These are phyloP conservation scores for Penicillium egyptiacum DNA, from an alignment of 495 filamentous ascomycete species.

Conservation along the genomic window DNA sequence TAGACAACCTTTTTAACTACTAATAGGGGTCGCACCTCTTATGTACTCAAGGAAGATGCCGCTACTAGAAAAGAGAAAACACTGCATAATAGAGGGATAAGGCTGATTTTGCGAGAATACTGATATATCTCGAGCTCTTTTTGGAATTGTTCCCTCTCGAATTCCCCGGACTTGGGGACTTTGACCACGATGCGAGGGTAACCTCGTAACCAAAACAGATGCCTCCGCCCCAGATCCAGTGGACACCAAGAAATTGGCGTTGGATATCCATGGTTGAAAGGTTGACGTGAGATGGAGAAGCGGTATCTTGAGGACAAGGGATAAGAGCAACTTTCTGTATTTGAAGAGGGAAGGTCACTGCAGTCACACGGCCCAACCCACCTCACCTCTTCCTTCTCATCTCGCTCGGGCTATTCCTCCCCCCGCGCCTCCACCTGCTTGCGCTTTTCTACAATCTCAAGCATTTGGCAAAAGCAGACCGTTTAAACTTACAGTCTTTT, in stretches of 20 bases:
- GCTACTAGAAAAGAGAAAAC: conserved; percentile 20
- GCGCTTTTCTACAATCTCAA: too few species aligned
- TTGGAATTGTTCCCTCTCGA: conserved; percentile 31
- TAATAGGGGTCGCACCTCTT: conserved; percentile 25
- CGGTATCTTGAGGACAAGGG: too few species aligned
- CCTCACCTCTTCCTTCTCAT: too few species aligned
- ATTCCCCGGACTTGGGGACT: conserved; percentile 28
- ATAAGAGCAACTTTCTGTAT: too few species aligned
- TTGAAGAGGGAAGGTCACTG: too few species aligned
- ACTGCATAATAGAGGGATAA: conserved; percentile 34
- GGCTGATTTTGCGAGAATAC: conserved; percentile 24
- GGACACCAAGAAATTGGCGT: conserved; percentile 28
- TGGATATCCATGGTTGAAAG: conserved; percentile 22
- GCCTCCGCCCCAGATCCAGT: conserved; percentile 35
- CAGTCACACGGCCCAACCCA: too few species aligned
- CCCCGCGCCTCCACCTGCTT: too few species aligned
- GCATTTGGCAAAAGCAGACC: too few species aligned
- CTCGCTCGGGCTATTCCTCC: too few species aligned
- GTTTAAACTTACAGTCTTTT: too few species aligned
- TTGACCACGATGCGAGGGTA: conserved; percentile 41
- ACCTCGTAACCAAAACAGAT: conserved; percentile 38
- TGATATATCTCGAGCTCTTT: conserved; percentile 35
- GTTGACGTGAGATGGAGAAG: too few species aligned
- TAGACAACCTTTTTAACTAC: not conserved
- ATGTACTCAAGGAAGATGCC: conserved; percentile 44